phyloP scores from a whole-genome alignment of 768 basidiomycete genomes.

The Amanita molliuscula region DNA sequence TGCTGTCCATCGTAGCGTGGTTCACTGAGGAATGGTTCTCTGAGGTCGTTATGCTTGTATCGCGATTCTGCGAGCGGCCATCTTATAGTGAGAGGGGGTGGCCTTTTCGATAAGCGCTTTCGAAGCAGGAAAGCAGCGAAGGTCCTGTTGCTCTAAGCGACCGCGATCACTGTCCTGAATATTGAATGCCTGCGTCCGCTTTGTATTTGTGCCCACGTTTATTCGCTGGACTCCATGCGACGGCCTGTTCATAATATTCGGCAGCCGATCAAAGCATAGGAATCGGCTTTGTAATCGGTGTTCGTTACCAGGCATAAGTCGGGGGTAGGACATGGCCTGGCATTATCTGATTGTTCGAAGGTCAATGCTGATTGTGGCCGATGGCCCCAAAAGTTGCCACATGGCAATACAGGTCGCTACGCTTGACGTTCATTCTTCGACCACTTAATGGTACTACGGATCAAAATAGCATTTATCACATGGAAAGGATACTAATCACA shows the following conservation, averaged over 20 bases:
- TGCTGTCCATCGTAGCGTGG: neutral
- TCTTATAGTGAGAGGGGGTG: neutral
- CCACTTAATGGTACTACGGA: too few species aligned
- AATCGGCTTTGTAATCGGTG: too few species aligned
- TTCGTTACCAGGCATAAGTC: too few species aligned
- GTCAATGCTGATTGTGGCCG: too few species aligned
- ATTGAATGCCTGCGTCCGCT: neutral
- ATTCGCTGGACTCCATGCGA: neutral
- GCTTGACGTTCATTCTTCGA: too few species aligned
- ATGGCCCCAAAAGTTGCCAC: too few species aligned
- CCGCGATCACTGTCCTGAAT: neutral
- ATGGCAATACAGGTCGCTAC: too few species aligned
- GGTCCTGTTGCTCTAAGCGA: neutral
- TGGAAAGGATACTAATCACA: too few species aligned
- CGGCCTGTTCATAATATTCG: neutral
- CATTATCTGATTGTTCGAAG: too few species aligned
- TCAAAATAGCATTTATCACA: too few species aligned
- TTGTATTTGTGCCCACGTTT: neutral
- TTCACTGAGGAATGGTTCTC: neutral
- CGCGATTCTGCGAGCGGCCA: neutral
- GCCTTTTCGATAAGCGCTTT: neutral
- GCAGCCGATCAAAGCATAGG: too few species aligned
- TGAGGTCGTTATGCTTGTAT: neutral
- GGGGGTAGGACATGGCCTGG: too few species aligned
- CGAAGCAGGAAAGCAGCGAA: neutral